Evolutionary conservation across 768 basidiomycete genomes (phyloP).

Genomic region (Naganishia vaughanmartiniae): DNA sequence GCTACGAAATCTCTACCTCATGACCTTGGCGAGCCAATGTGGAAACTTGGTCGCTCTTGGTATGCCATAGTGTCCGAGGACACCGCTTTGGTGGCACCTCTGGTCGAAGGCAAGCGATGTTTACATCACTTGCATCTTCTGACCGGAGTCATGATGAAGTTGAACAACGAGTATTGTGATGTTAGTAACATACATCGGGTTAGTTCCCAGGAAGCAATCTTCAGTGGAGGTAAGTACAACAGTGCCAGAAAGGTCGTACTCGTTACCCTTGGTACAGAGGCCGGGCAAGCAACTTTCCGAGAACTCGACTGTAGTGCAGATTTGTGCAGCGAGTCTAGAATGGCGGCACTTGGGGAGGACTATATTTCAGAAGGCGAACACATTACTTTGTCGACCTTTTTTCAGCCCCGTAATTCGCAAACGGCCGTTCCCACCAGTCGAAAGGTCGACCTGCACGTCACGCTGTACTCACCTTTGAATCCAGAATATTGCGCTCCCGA

Average conservation of each 20-base stretch:
- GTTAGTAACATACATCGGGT: constrained; percentile 30
- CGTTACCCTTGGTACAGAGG: constrained; percentile 23
- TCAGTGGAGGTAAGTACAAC: constrained; percentile 34
- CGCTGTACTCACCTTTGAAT: constrained; percentile 69
- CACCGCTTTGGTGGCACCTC: constrained; percentile 49
- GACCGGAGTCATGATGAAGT: constrained; percentile 27
- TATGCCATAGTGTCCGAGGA: constrained; percentile 53
- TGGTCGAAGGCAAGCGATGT: constrained; percentile 55
- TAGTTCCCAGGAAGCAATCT: constrained; percentile 31
- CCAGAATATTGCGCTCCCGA: constrained; percentile 59
- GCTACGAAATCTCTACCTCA: constrained; percentile 53
- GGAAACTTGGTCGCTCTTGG: constrained; percentile 58
- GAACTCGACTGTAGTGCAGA: constrained; percentile 34
- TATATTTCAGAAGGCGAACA: constrained; percentile 23
- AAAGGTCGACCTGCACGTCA: constrained; percentile 57
- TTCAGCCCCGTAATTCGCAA: constrained; percentile 17
- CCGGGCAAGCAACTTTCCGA: constrained; percentile 3
- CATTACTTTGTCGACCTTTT: constrained; percentile 16
- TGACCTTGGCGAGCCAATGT: constrained; percentile 63
- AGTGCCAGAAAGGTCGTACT: constrained; percentile 32
- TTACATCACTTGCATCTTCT: constrained; percentile 55
- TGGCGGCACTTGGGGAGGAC: constrained; percentile 60
- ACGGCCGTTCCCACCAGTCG: not conserved
- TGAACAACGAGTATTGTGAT: constrained; percentile 30
- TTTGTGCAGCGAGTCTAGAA: constrained; percentile 58